phyloP scores from a whole-genome alignment of 192 early-diverging fungal genomes.

The Backusella circina region DNA sequence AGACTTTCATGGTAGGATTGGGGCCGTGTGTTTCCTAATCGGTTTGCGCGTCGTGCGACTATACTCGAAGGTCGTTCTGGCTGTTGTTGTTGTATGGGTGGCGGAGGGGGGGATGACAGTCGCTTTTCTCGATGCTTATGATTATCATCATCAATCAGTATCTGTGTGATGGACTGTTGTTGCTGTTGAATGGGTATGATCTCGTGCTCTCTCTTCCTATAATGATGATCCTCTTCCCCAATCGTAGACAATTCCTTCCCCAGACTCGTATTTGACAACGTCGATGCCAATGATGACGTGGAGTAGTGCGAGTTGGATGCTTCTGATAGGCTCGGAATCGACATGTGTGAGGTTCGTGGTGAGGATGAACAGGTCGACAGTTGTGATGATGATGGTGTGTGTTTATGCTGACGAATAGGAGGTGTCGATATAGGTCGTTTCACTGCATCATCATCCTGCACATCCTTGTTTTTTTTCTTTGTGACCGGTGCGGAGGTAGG shows the following conservation, averaged over 20 bases:
- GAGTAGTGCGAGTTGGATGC: not conserved
- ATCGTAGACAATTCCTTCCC: not conserved
- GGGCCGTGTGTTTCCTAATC: constrained; percentile 1
- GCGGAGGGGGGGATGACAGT: no score
- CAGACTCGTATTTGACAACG: not conserved
- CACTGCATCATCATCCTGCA: not conserved
- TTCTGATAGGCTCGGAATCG: not conserved
- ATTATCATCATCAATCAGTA: not conserved
- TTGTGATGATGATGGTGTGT: not conserved
- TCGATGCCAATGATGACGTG: not conserved
- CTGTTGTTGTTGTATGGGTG: not conserved
- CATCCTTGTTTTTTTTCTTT: not conserved
- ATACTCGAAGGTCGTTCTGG: constrained; percentile 32
- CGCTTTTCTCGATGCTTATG: no score
- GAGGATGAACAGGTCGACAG: constrained; percentile 13
- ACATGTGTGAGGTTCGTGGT: constrained; percentile 2
- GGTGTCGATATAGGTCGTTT: not conserved
- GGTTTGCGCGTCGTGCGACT: constrained; percentile 30
- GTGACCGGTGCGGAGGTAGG: not conserved
- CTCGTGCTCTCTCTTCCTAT: not conserved
- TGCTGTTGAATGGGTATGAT: not conserved
- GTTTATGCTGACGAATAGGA: constrained; percentile 4
- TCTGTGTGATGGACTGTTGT: not conserved
- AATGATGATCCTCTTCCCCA: constrained; percentile 16
- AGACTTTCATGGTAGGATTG: constrained; percentile 18